A percentile compares a stretch with the other conserved stretches of the same genome.
phyloP scores from a whole-genome alignment of 495 filamentous ascomycete genomes.

The Xylaria acuta region DNA sequence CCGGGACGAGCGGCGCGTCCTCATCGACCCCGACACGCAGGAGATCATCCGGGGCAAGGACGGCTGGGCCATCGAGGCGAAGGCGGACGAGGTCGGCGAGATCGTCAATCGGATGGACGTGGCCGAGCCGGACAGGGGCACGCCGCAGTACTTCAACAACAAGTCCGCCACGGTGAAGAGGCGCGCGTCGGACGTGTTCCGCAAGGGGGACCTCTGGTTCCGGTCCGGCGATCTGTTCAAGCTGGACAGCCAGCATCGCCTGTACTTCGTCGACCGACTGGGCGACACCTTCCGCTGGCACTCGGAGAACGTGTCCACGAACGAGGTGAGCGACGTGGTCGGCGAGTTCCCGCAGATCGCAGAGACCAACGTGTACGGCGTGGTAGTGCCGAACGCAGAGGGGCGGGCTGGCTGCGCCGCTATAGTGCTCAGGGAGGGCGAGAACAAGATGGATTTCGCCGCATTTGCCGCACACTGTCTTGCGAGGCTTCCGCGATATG shows the following conservation, averaged over 20 bases:
- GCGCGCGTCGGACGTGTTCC: conserved; percentile 71
- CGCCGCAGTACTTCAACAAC: conserved; percentile 73
- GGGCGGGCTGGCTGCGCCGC: conserved; percentile 75
- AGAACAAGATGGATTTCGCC: conserved; percentile 25
- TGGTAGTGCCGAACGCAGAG: conserved; percentile 70
- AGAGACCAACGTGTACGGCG: conserved; percentile 85
- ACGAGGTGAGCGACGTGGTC: conserved; percentile 72
- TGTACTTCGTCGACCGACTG: conserved; percentile 77
- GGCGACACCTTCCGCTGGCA: conserved; percentile 88
- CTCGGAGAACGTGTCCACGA: conserved; percentile 80
- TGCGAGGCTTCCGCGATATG: conserved; percentile 70
- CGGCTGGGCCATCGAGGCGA: conserved; percentile 67
- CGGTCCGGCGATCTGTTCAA: conserved; percentile 76
- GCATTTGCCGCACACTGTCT: conserved; percentile 52
- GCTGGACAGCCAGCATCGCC: conserved; percentile 66
- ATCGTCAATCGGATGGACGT: conserved; percentile 72
- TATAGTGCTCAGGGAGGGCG: conserved; percentile 47
- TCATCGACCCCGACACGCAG: conserved; percentile 68
- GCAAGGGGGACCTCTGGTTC: conserved; percentile 76
- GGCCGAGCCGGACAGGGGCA: conserved; percentile 40
- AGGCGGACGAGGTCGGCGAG: conserved; percentile 69
- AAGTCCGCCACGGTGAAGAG: conserved; percentile 68
- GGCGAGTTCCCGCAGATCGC: conserved; percentile 67
- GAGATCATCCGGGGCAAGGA: conserved; percentile 66
- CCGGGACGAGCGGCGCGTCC: conserved; percentile 66